Base-by-base conservation (phyloP, 257 asterid species). In the Ajuga chamaepitys region DNA sequence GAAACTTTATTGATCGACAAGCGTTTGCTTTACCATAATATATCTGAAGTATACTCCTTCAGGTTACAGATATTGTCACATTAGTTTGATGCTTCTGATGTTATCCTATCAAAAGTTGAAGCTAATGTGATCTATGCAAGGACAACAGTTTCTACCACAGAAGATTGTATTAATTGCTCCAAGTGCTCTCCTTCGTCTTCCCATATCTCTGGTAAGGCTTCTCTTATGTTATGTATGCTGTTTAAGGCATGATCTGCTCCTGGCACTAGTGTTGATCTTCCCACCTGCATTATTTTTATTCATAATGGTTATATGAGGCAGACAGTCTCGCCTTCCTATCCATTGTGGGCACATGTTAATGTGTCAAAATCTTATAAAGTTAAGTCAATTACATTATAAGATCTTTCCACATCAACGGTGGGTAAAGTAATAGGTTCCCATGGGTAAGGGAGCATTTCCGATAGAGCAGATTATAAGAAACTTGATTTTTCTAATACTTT, bases 191-290 rank as follows among this genome's bases (percentile, higher is more conserved):
- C 86, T 72, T 86, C 91, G 13, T 64, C 80, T 67, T 86, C 92
- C 97, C 97, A 92, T 86, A 89, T 81, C 40, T 85, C 87, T 69
- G 95, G 97, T 40, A 89, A 57, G 47, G 95, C 95, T 74, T 89
- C 98, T 70, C 76, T 87, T 16, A 92, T 76, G 68, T 87, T 92
- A 72, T 92, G 98, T 72, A 89, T 85, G 81, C 95, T 92, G 74
- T 71, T 78, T 58, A 92, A 73, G 42, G 95, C 95, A 60, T 89
- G 74, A 72, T 88, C 98, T 32, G 97, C 95, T 21, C 97, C 95
- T 40, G 79, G 73, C 37, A 88, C 95, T 40, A 86, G 62, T 25
- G 68, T 81, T 10, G 90, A 79, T 69, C 83, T 77, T 9, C 98
- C 98, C 70, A 88, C 97, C 97, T 88, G 81, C 81, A 78, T 65